Evolutionary conservation across 805 yeast genomes (phyloP), one percentile per base, ranked within the genome.

Genomic region (Candida adriatica): DNA sequence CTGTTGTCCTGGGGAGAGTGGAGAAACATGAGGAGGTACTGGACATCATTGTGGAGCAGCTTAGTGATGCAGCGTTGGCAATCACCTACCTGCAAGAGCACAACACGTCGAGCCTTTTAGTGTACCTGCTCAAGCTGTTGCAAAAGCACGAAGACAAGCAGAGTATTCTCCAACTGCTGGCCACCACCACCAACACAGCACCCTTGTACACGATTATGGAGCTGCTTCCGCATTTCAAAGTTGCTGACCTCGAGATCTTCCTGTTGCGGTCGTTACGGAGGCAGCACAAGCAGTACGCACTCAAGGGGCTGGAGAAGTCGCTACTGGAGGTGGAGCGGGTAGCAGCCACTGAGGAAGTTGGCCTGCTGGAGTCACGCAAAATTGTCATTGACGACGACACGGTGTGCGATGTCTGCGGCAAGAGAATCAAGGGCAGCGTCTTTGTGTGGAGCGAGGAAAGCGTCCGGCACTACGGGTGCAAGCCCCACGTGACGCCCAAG

Each of bases 21-120:
- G 76, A 73, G 1, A 73, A 73, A 31, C 84, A 83, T 48, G 64
- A 66, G 8, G 68, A 73, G 30, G 78, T 85, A 0, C 57, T 90
- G 13, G 71, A 73, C 33, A 69, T 85, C 2, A 62, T 76, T 16
- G 74, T 73, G 28, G 64, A 70, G 29, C 74, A 75, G 14, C 53
- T 83, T 27, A 56, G 69, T 4, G 80, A 80, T 47, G 65, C 72
- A 29, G 55, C 55, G 14, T 58, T 62, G n/a, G 82, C 94, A 0
- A 66, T 79, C 38, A 49, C 57, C 3, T 82, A 35, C 8, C 48
- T 45, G 1, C 39, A 51, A 13, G 82, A 84, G 3, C 41, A 53
- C 17, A 37, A 49, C 20, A 24, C 38, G 6, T 29, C 22, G 9
- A 29, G 23, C 5, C 51, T 71, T 8, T 58, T 80, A n/a, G 15